Base-by-base conservation (phyloP, 495 filamentous ascomycete species). In the Aspergillus nanangensis region DNA sequence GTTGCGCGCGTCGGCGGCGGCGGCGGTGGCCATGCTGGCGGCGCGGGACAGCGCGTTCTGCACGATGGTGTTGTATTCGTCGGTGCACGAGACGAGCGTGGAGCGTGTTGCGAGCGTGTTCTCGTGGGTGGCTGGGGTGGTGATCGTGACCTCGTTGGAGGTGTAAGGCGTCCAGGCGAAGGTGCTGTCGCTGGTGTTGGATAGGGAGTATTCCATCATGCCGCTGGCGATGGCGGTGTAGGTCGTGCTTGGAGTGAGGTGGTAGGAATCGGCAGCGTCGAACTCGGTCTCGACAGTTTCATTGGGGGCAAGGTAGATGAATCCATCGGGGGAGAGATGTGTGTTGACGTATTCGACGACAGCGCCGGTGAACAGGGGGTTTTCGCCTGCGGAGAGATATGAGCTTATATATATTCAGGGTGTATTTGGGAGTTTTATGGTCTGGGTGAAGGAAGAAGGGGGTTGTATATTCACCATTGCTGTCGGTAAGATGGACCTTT, bases 1-100 rank as follows among this genome's bases (percentile, higher is more conserved):
- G 3, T 41, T 37, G 15, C 53, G 48, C 2, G 53, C 53, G 18
- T 56, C 53, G 7, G 41, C 45, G 5, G 53, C 53, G 9, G 31
- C 53, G 4, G 41, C 48, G 4, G 24, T 39, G n/a, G 53, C 53
- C 53, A 56, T 56, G 10, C 49, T 14, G n/a, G 45, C 48, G n/a
- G 41, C 53, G 17, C 48, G 53, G 8, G 8, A 11, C 15, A 56
- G 41, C 10, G 41, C 42, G 0, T 38, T 21, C 20, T 49, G 37
- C 17, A 52, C 38, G 11, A 44, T 17, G 3, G 22, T 3, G 38
- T 38, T 51, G 36, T 56, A 48, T 43, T 56, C 48, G 14, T 29
- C 53, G 7, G 35, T 39, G 38, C 53, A 56, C 19, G 5, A 8
- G 4, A 9, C 34, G 2, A 56, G 45, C 3, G 38, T 52, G 14